Evolutionary conservation across 352 stramenopile genomes (phyloP).

Genomic region (Phytophthora pistaciae): DNA sequence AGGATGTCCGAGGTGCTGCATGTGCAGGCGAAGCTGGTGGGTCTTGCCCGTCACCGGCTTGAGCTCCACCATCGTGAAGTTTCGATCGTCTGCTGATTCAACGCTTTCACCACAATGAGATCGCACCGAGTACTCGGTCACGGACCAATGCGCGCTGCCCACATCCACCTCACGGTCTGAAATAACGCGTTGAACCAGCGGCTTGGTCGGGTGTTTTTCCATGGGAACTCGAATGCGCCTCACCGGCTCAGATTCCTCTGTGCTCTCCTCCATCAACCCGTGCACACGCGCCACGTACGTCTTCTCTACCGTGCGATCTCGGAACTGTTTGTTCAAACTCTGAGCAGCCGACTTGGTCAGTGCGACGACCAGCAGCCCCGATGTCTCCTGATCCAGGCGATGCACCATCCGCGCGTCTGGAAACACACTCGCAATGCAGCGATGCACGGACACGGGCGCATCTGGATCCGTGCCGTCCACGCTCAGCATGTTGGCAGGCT

Average conservation of each 20-base stretch:
- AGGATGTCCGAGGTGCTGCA: conserved; percentile 91
- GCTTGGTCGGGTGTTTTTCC: conserved; percentile 53
- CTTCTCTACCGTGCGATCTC: conserved; percentile 63
- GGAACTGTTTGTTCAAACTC: conserved; percentile 75
- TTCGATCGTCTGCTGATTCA: not conserved
- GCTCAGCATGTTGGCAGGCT: conserved; percentile 63
- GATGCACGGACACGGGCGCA: conserved; percentile 53
- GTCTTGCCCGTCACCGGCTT: conserved; percentile 86
- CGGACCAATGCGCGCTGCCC: conserved; percentile 40
- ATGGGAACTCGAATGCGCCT: conserved; percentile 56
- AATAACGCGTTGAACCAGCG: conserved; percentile 65
- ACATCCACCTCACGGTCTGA: conserved; percentile 27
- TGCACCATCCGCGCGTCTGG: conserved; percentile 77
- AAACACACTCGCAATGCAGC: conserved; percentile 49
- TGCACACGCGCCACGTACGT: conserved; percentile 64
- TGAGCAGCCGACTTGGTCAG: conserved; percentile 67
- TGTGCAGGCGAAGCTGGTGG: conserved; percentile 97
- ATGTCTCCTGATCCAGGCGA: conserved; percentile 83
- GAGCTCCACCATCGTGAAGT: conserved; percentile 66
- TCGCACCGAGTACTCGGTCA: conserved; percentile 43
- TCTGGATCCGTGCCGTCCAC: conserved; percentile 57
- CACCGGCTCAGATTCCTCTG: conserved; percentile 16
- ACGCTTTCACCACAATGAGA: conserved; percentile 9
- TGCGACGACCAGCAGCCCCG: conserved; percentile 73
- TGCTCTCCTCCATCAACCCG: conserved; percentile 40